A percentile compares a stretch with the other conserved stretches of the same genome.
These are phyloP conservation scores for Przewalskia tangutica DNA, from an alignment of 257 asterid genomes.

Conservation along the genomic window DNA sequence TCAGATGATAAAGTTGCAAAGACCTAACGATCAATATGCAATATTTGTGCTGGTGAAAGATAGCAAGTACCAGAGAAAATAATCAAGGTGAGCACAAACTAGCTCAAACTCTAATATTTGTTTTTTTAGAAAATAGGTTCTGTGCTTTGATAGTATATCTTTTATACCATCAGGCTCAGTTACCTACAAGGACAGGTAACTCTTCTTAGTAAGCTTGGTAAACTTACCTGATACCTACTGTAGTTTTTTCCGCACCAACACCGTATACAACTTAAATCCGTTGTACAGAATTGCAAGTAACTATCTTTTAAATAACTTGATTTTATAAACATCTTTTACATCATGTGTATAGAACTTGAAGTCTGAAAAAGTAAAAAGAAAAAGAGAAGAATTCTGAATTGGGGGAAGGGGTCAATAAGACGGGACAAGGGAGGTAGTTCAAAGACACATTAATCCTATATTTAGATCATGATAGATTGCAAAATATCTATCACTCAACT, in stretches of 20 bases:
- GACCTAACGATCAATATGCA: too few relatives aligned
- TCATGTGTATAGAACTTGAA: not conserved
- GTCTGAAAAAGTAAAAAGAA: too few relatives aligned
- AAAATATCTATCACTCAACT: not conserved
- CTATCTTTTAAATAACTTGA: not conserved
- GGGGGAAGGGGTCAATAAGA: not conserved
- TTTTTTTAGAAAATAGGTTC: too few relatives aligned
- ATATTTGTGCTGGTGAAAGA: too few relatives aligned
- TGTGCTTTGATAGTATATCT: not conserved
- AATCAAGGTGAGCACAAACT: too few relatives aligned
- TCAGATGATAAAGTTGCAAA: too few relatives aligned
- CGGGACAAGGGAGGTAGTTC: not conserved
- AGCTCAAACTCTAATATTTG: too few relatives aligned
- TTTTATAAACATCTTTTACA: not conserved
- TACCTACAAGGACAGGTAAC: not conserved
- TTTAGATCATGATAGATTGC: not conserved
- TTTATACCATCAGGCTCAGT: not conserved
- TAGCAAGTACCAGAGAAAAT: too few relatives aligned
- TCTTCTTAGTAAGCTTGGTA: not conserved
- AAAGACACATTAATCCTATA: not conserved
- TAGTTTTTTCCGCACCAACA: too few relatives aligned
- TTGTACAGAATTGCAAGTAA: not conserved
- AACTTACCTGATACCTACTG: too few relatives aligned
- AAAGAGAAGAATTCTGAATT: too few relatives aligned
- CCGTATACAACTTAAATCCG: too few relatives aligned